Conservation (phyloP, 768 basidiomycete genomes). For the Leucocoprinus birnbaumii region DNA sequence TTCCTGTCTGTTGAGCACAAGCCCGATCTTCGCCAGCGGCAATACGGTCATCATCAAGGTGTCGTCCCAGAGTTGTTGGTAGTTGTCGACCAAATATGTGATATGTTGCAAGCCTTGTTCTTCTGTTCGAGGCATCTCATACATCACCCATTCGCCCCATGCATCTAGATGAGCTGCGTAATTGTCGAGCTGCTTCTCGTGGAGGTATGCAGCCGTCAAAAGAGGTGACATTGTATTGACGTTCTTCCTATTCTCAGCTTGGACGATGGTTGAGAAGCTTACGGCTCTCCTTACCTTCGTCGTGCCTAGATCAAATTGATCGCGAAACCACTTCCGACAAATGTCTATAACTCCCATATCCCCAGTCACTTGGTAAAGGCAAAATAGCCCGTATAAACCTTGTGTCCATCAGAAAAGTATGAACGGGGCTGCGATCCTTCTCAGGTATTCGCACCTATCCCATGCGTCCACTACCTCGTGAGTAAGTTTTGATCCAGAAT, state of each 20-base stretch:
- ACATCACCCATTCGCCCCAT: slow-evolving; percentile 53
- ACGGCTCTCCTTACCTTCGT: slow-evolving; percentile 33
- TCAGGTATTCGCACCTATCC: slow-evolving; percentile 27
- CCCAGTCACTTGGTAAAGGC: slow-evolving; percentile 38
- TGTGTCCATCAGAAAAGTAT: neutral
- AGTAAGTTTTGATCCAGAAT: slow-evolving; percentile 4
- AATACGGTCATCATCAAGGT: slow-evolving; percentile 58
- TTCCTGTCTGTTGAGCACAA: slow-evolving; percentile 44
- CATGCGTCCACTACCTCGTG: slow-evolving; percentile 37
- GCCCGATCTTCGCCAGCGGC: slow-evolving; percentile 53
- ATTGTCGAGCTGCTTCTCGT: slow-evolving; percentile 30
- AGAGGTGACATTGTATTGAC: slow-evolving; percentile 58
- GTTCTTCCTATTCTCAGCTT: slow-evolving; percentile 30
- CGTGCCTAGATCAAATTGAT: slow-evolving; percentile 45
- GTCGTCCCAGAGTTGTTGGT: slow-evolving; percentile 55
- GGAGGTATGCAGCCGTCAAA: slow-evolving; percentile 41
- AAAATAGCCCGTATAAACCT: slow-evolving; percentile 40
- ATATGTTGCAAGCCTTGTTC: slow-evolving; percentile 48
- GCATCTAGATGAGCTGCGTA: slow-evolving; percentile 38
- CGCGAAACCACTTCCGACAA: slow-evolving; percentile 45
- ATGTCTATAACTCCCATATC: slow-evolving; percentile 35
- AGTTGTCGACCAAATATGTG: slow-evolving; percentile 37
- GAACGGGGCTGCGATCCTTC: neutral
- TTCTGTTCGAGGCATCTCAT: slow-evolving; percentile 42
- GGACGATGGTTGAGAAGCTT: neutral